Evolutionary conservation across 1,284 basidiomycete genomes (phyloP).

Genomic region (Singerocomus inundabilis): DNA sequence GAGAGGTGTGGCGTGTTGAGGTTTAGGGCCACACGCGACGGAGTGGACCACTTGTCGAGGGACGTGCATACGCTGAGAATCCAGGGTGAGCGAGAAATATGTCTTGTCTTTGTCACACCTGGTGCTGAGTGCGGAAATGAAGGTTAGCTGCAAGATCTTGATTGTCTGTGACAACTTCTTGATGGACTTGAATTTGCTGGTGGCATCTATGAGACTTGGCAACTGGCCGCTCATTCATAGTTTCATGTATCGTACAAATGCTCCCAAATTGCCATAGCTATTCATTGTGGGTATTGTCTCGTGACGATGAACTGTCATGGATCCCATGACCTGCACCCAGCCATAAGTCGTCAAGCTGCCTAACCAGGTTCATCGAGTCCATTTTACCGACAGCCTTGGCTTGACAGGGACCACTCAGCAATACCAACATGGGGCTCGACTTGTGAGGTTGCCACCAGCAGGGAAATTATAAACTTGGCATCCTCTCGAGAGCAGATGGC

Average conservation of each 20-base stretch:
- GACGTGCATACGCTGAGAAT: slow-evolving; percentile 20
- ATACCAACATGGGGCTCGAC: slow-evolving; percentile 22
- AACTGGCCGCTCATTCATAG: slow-evolving; percentile 27
- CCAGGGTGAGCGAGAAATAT: slow-evolving; percentile 32
- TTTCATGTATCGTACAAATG: slow-evolving; percentile 17
- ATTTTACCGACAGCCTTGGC: slow-evolving; percentile 8
- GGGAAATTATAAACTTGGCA: slow-evolving; percentile 63
- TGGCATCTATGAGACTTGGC: slow-evolving; percentile 16
- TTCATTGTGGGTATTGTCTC: slow-evolving; percentile 15
- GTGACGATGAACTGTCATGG: slow-evolving; percentile 18
- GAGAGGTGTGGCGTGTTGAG: slow-evolving; percentile 47
- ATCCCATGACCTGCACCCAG: slow-evolving; percentile 10
- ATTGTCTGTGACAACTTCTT: slow-evolving; percentile 31
- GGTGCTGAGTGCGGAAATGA: slow-evolving; percentile 12
- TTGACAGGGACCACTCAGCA: slow-evolving; percentile 14
- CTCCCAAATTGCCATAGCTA: slow-evolving; percentile 2
- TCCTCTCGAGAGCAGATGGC: slow-evolving; percentile 28
- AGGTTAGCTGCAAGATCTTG: slow-evolving; percentile 18
- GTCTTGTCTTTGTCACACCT: slow-evolving; percentile 8
- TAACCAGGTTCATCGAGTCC: slow-evolving; percentile 6
- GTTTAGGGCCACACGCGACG: slow-evolving; percentile 39
- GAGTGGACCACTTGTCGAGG: slow-evolving; percentile 35
- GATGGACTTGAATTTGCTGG: slow-evolving; percentile 5
- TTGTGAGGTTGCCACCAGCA: slow-evolving; percentile 46
- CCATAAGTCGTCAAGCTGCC: background rate